phyloP scores from a whole-genome alignment of 176 grass and related monocot species.

The Tuctoria greenei region DNA sequence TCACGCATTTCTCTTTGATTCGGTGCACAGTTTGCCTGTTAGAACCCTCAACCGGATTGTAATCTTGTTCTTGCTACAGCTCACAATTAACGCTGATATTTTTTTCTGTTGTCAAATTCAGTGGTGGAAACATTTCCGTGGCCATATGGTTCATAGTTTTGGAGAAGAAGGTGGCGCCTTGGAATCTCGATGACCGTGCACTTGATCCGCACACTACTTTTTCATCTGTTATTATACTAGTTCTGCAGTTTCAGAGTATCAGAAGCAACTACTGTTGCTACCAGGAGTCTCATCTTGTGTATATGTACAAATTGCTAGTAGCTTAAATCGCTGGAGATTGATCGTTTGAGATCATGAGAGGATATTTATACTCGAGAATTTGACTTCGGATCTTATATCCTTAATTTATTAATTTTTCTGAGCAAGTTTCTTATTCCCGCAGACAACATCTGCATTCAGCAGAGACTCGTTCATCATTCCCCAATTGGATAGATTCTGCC shows the following conservation, averaged over 20 bases:
- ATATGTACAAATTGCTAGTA: slow-evolving; percentile 27
- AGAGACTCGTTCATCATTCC: not conserved
- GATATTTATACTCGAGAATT: slow-evolving; percentile 22
- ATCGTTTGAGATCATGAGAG: not conserved
- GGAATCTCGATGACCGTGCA: not conserved
- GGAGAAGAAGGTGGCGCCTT: slow-evolving; percentile 7
- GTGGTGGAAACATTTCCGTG: slow-evolving; percentile 54
- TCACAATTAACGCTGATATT: not conserved
- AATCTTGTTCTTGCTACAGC: not conserved
- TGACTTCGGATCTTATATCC: slow-evolving; percentile 8
- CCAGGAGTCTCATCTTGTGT: slow-evolving; percentile 14
- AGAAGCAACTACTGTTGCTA: slow-evolving; percentile 1
- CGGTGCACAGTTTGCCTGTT: not conserved
- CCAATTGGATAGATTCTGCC: not conserved
- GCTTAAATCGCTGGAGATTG: not conserved
- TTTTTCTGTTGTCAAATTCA: slow-evolving; percentile 38
- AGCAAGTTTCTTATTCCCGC: not conserved
- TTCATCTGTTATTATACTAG: not conserved
- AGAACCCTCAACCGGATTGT: not conserved
- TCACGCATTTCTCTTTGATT: not conserved
- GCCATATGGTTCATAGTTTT: slow-evolving; percentile 44
- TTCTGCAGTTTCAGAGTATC: not conserved
- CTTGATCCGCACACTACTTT: not conserved
- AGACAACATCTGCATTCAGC: not conserved
- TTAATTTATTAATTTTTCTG: slow-evolving; percentile 26